Base-by-base conservation (phyloP, 305 asterid genomes). In the Nicotiana rustica region DNA sequence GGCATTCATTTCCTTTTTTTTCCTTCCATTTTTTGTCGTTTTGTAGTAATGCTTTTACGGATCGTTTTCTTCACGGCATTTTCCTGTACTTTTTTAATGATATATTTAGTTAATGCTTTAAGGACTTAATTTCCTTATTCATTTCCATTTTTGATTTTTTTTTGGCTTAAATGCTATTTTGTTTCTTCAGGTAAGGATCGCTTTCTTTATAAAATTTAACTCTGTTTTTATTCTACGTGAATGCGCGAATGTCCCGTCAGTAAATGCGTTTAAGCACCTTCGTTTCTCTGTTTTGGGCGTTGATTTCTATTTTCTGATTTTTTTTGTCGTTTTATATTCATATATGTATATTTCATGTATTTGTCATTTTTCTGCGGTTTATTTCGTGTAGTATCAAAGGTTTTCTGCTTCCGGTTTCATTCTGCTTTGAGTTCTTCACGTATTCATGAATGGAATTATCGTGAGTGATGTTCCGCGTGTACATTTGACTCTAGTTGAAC, bases 271-370 rank as follows among this genome's bases (percentile, higher is more conserved):
- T 59, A 59, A 59, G 65, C 25, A n/a, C 79, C 18, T 70, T 10
- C 1, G 81, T n/a, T 61, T 31, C 55, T 52, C 56, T 82, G 25
- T 78, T 8, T n/a, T 78, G 3, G 49, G 13, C 52, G 57, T 41
- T 8, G 47, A 31, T 36, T 38, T 47, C 10, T 65, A 33, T 33
- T n/a, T 62, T 19, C 80, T 65, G 33, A 15, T 25, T 67, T 41
- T 19, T 35, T 19, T 81, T 4, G 13, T 71, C 9, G 65, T 83
- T 81, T 70, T 68, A 18, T 68, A 18, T 80, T 15, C 68, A 25
- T 66, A 25, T 65, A 5, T 29, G 18, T 13, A 66, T 59, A 17
- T 31, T 29, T 31, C 44, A 31, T 31, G 44, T 66, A 31, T 66
- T 67, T 35, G 3, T 17, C 3, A 1, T 33, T 17, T 36, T 68